phyloP scores from a whole-genome alignment of 2,329 filamentous ascomycete species.

The Trichoderma sp. region DNA sequence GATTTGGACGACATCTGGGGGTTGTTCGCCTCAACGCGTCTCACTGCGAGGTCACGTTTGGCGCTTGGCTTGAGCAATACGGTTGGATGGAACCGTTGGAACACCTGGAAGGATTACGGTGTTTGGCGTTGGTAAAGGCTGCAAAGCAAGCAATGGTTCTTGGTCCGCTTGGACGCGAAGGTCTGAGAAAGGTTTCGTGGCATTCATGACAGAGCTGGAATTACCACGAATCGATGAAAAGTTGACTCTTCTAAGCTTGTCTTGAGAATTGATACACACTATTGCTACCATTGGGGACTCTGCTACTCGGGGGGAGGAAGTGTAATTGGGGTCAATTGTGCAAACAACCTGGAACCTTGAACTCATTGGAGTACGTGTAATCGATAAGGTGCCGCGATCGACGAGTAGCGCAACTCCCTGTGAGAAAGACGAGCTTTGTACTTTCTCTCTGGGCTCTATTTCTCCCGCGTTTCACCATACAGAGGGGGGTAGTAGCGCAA shows the following conservation, averaged over 20 bases:
- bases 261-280: no score
- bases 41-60: neutral
- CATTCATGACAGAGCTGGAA: slow-evolving; percentile 10
- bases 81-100: neutral
- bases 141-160: neutral
- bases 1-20: slow-evolving; percentile 13
- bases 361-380: neutral
- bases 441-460: neutral
- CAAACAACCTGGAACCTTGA: neutral
- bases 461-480: slow-evolving; percentile 17
- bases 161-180: neutral
- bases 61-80: neutral
- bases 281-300: no score
- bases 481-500: neutral
- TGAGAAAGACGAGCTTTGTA: no score
- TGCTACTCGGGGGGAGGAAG: neutral
- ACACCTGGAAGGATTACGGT: neutral
- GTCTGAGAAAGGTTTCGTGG: neutral
- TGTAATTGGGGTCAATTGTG: neutral
- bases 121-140: slow-evolving; percentile 16
- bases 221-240: neutral
- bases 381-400: slow-evolving; percentile 20
- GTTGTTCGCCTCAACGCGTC: neutral
- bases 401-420: slow-evolving; percentile 1
- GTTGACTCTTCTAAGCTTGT: neutral